Evolutionary conservation across 495 filamentous ascomycete genomes (phyloP).

Genomic region (Hypomontagnella monticulosa): DNA sequence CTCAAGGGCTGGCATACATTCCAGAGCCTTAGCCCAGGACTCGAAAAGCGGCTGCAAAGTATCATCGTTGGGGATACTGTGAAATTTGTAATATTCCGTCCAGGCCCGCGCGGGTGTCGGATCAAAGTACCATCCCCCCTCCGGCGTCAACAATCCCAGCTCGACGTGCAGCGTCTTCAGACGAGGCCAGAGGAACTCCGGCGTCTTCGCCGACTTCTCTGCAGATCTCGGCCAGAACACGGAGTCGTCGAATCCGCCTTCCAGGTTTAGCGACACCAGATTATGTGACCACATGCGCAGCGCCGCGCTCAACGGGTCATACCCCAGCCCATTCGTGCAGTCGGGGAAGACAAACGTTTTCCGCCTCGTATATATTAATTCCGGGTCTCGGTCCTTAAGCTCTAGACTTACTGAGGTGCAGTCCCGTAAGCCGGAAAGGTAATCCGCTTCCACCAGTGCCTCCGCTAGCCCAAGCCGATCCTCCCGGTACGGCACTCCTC

Average conservation of each 20-base stretch:
- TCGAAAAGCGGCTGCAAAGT: slow-evolving; percentile 11
- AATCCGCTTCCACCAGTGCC: background rate
- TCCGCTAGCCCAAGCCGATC: background rate
- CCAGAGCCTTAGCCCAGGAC: slow-evolving; percentile 9
- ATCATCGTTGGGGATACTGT: background rate
- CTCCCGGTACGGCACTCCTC: background rate
- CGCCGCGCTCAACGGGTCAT: slow-evolving; percentile 1
- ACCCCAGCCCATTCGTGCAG: background rate
- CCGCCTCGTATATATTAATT: background rate
- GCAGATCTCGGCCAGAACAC: slow-evolving; percentile 8
- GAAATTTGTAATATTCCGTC: no score
- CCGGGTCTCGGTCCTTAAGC: background rate
- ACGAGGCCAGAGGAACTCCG: background rate
- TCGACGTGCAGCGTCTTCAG: background rate
- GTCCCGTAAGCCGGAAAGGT: background rate
- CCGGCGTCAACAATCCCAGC: background rate
- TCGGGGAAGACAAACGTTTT: background rate
- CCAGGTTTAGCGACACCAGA: background rate
- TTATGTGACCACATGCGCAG: slow-evolving; percentile 2
- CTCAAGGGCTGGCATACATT: slow-evolving; percentile 1
- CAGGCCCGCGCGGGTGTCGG: no score
- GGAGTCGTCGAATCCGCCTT: background rate
- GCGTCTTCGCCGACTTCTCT: background rate
- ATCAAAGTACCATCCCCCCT: background rate
- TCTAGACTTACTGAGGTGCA: background rate